Evolutionary conservation across 768 basidiomycete genomes (phyloP), one percentile per base, ranked within the genome.

Genomic region (Boletus huronensis): DNA sequence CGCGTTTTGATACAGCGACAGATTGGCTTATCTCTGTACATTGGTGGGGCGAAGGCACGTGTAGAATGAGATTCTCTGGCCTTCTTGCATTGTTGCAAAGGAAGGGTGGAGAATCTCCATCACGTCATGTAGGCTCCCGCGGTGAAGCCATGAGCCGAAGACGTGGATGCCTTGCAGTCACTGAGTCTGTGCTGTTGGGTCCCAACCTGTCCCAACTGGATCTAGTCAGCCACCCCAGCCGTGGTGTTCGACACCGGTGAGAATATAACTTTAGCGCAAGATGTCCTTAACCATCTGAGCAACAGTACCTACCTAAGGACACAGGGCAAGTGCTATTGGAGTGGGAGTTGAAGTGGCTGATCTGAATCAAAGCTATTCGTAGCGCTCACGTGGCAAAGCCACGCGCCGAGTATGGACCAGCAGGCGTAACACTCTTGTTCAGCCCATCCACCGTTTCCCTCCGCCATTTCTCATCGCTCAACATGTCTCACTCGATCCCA

Each of bases 391-490:
- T 69, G 69, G 69, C 52, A 29, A 48, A 57, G 62, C 67, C 67
- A 68, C 59, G 67, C 66, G 57, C 66, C 58, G 62, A 59, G 68
- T 58, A 67, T 57, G 59, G 64, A 51, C 57, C 58, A 67, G 62
- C 54, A 61, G 67, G 64, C 60, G 58, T 63, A 67, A 63, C 65
- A 67, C 62, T 65, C 67, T 70, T 69, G 67, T 69, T 59, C 69
- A 59, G 64, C 52, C 52, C 67, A 64, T 69, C 58, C 67, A 70
- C 62, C 49, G 39, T 59, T 62, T 59, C 67, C 60, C 60, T 66
- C 67, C 56, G 36, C 60, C 50, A 40, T 58, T 64, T 64, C 62
- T 64, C 68, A 69, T 70, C 64, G 58, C 52, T 53, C 65, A 46
- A 49, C 58, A 57, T 56, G 57, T 50, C 39, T 36, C 35, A 38